phyloP scores from a whole-genome alignment of 1,284 basidiomycete species.

The Farysia itapuensis region DNA sequence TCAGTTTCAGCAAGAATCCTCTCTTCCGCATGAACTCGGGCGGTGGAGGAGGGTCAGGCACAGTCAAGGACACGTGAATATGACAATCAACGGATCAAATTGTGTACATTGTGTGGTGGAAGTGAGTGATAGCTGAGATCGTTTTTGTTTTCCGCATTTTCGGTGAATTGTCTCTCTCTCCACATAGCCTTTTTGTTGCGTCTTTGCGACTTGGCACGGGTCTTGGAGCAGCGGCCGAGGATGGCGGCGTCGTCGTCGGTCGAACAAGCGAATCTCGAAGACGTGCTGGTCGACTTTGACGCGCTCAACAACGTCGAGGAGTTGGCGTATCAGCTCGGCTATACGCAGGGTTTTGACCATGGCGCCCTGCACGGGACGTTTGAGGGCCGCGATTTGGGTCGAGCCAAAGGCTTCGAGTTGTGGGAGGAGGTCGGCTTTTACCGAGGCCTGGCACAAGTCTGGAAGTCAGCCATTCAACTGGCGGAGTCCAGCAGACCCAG shows the following conservation, averaged over 20 bases:
- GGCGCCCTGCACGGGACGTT: slow-evolving; percentile 85
- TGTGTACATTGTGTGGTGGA: too few relatives aligned
- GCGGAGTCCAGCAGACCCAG: slow-evolving; percentile 16
- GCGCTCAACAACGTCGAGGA: slow-evolving; percentile 48
- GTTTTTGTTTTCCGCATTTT: too few relatives aligned
- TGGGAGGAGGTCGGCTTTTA: slow-evolving; percentile 97
- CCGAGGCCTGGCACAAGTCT: slow-evolving; percentile 76
- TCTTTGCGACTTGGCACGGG: too few relatives aligned
- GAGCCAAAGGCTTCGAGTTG: slow-evolving; percentile 88
- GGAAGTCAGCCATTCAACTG: slow-evolving; percentile 61
- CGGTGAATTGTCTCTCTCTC: too few relatives aligned
- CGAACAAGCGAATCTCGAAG: too few relatives aligned
- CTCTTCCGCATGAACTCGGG: slow-evolving; percentile 46
- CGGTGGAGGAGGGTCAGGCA: too few relatives aligned
- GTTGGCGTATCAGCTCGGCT: slow-evolving; percentile 75
- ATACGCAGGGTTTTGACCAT: slow-evolving; percentile 75
- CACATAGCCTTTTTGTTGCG: too few relatives aligned
- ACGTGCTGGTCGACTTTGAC: slow-evolving; percentile 45
- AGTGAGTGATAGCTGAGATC: too few relatives aligned
- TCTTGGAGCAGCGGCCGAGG: too few relatives aligned
- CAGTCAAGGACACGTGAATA: too few relatives aligned
- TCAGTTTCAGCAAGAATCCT: slow-evolving; percentile 70
- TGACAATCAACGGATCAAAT: too few relatives aligned
- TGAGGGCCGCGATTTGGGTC: slow-evolving; percentile 86
- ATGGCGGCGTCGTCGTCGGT: too few relatives aligned